These are phyloP conservation scores for Chalaropsis ovoidea DNA, from an alignment of 2,329 filamentous ascomycete species.

Conservation along the genomic window DNA sequence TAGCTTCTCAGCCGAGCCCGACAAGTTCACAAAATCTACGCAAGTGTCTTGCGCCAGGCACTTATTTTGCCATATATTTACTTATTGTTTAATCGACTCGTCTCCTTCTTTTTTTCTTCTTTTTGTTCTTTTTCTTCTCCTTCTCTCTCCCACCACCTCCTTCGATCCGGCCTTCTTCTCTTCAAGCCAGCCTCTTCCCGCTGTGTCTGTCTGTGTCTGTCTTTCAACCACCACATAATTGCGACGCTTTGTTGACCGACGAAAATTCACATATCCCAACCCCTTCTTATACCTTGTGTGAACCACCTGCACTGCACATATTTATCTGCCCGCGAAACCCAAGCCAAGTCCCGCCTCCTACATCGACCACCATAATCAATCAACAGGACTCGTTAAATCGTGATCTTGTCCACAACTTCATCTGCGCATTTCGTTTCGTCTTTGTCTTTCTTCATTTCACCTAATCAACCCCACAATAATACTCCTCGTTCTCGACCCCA, in stretches of 20 bases:
- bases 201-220: not conserved
- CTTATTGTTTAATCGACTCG: not conserved
- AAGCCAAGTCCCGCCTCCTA: not conserved
- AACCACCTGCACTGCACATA: conserved; percentile 10
- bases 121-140: not conserved
- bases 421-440: not conserved
- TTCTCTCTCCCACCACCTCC: not conserved
- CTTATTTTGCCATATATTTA: not conserved
- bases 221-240: conserved; percentile 16
- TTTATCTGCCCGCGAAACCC: conserved; percentile 4
- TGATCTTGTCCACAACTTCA: conserved; percentile 3
- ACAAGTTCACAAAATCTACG: conserved; percentile 4
- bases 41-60: not conserved
- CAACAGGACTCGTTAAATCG: conserved; percentile 15
- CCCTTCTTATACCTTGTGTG: conserved; percentile 5
- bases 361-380: not conserved
- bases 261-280: conserved; percentile 6
- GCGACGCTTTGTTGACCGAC: conserved; percentile 12
- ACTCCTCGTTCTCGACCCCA: not conserved
- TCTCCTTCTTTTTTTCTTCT: not conserved
- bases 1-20: not conserved
- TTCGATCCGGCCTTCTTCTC: conserved; percentile 8
- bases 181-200: conserved; percentile 4
- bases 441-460: not conserved
- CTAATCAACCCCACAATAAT: conserved; percentile 9